Conservation (phyloP, 305 asterid genomes). For the Fraxinus floribunda region DNA sequence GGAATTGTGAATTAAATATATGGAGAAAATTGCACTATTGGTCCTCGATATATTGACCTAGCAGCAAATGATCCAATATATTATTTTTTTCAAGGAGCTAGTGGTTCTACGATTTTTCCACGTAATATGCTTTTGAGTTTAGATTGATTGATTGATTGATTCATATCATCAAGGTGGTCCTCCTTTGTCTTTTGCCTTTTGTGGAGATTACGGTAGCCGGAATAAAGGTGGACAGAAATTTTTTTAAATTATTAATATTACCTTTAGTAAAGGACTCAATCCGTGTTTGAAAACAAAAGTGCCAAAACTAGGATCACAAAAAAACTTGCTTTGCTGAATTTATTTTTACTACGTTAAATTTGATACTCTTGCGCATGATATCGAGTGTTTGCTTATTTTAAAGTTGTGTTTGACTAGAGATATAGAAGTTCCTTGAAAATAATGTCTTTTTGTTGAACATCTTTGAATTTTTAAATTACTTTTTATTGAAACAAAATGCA, state of each 20-base stretch:
- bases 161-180: not conserved
- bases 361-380: not conserved
- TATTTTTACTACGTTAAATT: not conserved
- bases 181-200: not conserved
- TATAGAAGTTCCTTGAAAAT: not conserved
- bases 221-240: not conserved
- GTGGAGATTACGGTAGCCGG: not conserved
- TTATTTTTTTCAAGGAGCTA: not conserved
- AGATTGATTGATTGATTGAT: not conserved
- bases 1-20: not conserved
- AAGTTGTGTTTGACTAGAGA: not conserved
- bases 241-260: too few species aligned
- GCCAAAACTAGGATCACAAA: too few species aligned
- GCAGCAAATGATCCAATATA: not conserved
- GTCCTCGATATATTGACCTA: not conserved
- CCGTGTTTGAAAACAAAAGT: too few species aligned
- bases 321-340: too few species aligned
- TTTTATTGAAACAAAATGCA: not conserved
- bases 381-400: not conserved
- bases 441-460: too few species aligned
- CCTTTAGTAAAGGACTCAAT: not conserved
- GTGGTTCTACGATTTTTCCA: not conserved
- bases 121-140: not conserved
- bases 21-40: not conserved
- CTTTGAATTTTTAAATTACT: not conserved